Evolutionary conservation across 2,329 filamentous ascomycete species (phyloP).

Genomic region (Plectosphaerella sp.): DNA sequence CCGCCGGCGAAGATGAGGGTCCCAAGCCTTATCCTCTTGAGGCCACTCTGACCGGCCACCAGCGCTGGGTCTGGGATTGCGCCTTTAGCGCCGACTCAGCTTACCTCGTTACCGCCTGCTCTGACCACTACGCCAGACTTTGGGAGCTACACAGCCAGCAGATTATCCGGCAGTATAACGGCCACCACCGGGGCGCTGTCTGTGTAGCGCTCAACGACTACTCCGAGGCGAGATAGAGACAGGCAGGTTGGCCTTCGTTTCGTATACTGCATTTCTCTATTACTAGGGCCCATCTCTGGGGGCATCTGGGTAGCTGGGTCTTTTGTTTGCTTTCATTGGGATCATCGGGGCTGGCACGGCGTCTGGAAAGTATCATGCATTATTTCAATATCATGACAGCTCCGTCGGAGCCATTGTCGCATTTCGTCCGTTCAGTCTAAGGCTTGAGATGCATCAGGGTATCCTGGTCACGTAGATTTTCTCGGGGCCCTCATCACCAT

Average conservation of each 20-base stretch:
- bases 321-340: no score
- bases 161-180: conserved; percentile 93
- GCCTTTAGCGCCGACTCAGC: conserved; percentile 91
- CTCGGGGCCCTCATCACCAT: conserved; percentile 38
- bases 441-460: not conserved
- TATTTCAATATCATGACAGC: conserved; percentile 2
- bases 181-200: conserved; percentile 85
- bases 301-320: no score
- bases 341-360: conserved; percentile 11
- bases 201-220: conserved; percentile 93
- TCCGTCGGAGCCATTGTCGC: not conserved
- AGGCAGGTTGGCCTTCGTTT: not conserved
- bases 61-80: conserved; percentile 97
- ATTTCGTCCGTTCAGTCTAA: not conserved
- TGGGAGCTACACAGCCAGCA: conserved; percentile 86
- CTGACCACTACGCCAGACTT: conserved; percentile 85
- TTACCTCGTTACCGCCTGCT: conserved; percentile 89
- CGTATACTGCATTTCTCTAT: conserved; percentile 8
- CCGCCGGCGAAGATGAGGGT: conserved; percentile 29
- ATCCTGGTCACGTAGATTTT: not conserved
- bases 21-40: conserved; percentile 71
- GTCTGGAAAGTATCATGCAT: conserved; percentile 8
- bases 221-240: conserved; percentile 45
- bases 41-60: conserved; percentile 82
- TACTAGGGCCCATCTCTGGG: not conserved